Conservation (phyloP, 306 rosid species). For the Pueraria montana region DNA sequence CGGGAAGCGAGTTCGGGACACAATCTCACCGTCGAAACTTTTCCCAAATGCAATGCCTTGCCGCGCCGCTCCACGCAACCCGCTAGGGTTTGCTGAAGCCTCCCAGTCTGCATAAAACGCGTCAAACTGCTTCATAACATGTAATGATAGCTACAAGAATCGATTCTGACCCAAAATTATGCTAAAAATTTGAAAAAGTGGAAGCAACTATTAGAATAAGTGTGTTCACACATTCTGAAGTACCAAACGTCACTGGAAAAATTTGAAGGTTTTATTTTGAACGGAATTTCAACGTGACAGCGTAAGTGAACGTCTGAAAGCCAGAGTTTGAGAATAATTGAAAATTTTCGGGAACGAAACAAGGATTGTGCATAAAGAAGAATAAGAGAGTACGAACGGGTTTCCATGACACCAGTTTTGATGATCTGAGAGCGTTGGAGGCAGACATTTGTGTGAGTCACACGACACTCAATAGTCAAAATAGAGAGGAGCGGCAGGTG, state of each 20-base stretch:
- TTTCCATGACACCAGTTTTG: conserved; percentile 75
- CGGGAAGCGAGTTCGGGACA: conserved; percentile 77
- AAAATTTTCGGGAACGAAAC: conserved; percentile 21
- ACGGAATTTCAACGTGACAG: no score
- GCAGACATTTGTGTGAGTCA: conserved; percentile 44
- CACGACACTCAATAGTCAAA: background rate
- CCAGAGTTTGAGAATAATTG: background rate
- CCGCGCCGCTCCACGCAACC: conserved; percentile 76
- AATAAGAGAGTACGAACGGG: conserved; percentile 49
- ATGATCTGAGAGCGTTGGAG: conserved; percentile 61
- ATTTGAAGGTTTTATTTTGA: no score
- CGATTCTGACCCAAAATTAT: no score
- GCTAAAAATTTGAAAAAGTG: no score
- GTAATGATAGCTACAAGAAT: background rate
- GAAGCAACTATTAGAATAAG: no score
- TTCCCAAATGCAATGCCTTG: conserved; percentile 71
- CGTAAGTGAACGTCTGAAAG: no score
- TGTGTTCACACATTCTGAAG: no score
- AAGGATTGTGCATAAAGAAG: background rate
- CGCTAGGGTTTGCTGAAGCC: conserved; percentile 85
- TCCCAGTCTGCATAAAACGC: conserved; percentile 67
- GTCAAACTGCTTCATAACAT: no score
- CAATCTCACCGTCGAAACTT: conserved; percentile 67
- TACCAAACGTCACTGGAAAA: no score
- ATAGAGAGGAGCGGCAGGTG: background rate